A percentile compares a stretch with the other conserved stretches of the same genome.
phyloP scores from a whole-genome alignment of 176 grass and related monocot species.

The Tillandsia leiboldiana region DNA sequence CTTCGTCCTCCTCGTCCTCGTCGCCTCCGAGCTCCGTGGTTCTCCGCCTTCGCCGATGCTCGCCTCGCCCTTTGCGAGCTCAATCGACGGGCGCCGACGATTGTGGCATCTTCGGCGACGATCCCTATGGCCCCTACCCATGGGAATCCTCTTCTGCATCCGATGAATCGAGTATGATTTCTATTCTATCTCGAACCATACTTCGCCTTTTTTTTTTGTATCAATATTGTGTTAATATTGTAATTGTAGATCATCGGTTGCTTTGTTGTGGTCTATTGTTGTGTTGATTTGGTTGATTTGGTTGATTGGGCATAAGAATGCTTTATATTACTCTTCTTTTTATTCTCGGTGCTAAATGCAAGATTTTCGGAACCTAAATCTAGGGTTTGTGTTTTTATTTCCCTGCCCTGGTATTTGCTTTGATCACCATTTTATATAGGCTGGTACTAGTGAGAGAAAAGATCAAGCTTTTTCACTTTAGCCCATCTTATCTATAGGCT shows the following conservation, averaged over 20 bases:
- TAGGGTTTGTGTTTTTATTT: slow-evolving; percentile 2
- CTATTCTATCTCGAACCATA: not conserved
- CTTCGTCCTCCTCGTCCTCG: slow-evolving; percentile 2
- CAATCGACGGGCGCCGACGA: slow-evolving; percentile 37
- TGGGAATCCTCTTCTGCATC: slow-evolving; percentile 72
- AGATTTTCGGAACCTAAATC: no score
- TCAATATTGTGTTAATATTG: no score
- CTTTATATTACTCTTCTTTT: no score
- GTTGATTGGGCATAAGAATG: no score
- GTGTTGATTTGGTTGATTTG: no score
- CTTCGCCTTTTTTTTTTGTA: not conserved
- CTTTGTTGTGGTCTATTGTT: no score
- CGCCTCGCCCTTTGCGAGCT: slow-evolving; percentile 26
- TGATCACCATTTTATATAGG: not conserved
- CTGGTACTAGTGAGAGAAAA: not conserved
- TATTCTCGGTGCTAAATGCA: no score
- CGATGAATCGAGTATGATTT: slow-evolving; percentile 23
- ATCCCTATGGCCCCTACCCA: slow-evolving; percentile 77
- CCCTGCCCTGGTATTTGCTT: not conserved
- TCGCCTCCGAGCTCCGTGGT: slow-evolving; percentile 14
- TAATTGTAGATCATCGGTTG: no score
- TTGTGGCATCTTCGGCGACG: slow-evolving; percentile 38
- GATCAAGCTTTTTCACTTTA: not conserved
- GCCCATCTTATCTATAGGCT: no score
- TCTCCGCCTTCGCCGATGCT: slow-evolving; percentile 3